phyloP scores from a whole-genome alignment of 345 rosid species.

The Psidium guajava region DNA sequence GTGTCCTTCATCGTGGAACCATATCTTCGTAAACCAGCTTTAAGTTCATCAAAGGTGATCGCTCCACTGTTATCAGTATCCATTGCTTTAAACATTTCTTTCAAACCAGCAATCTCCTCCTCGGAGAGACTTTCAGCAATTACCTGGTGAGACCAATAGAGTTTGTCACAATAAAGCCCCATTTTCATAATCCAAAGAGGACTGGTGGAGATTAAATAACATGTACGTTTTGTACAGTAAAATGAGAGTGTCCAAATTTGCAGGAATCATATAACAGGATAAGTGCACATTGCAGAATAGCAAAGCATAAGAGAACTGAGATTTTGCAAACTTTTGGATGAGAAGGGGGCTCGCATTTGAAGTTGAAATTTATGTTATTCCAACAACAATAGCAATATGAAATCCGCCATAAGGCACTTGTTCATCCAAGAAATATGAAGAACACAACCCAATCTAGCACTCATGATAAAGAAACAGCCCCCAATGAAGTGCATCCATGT shows the following conservation, averaged over 20 bases:
- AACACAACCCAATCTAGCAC: neutral
- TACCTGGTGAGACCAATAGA: constrained; percentile 38
- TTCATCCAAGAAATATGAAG: neutral
- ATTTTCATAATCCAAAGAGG: neutral
- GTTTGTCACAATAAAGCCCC: neutral
- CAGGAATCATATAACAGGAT: neutral
- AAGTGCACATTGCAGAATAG: neutral
- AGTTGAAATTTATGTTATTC: neutral
- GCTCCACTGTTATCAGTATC: constrained; percentile 98
- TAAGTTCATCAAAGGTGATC: constrained; percentile 93
- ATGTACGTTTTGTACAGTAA: neutral
- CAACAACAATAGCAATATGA: neutral
- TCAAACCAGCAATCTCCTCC: constrained; percentile 96
- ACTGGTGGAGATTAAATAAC: neutral
- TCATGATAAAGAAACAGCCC: neutral
- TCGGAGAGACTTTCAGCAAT: constrained; percentile 98
- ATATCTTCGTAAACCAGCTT: constrained; percentile 91
- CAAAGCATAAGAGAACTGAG: neutral
- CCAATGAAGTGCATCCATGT: neutral
- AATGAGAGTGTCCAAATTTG: neutral
- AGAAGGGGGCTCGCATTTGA: neutral
- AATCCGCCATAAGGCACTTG: neutral
- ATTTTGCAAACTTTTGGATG: neutral
- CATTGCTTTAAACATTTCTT: constrained; percentile 89
- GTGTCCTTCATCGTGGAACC: constrained; percentile 92